These are phyloP conservation scores for Coemansia sp. DNA, from an alignment of 192 early-diverging fungal species.

Conservation along the genomic window DNA sequence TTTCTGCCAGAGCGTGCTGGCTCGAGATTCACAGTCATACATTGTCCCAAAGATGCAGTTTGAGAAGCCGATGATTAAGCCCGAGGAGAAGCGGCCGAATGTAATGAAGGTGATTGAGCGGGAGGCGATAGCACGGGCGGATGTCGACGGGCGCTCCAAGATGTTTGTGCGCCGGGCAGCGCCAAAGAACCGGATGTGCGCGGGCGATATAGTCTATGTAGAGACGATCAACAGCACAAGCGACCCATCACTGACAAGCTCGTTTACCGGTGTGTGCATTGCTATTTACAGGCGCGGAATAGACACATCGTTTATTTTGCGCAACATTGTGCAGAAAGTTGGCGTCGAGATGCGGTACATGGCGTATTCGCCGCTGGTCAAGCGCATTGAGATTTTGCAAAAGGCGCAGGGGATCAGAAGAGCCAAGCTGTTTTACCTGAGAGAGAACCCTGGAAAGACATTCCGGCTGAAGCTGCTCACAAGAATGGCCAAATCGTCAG, in stretches of 20 bases:
- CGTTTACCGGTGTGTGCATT: slow-evolving; percentile 74
- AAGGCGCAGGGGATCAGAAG: slow-evolving; percentile 62
- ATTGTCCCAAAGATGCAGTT: slow-evolving; percentile 53
- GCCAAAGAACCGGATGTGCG: slow-evolving; percentile 54
- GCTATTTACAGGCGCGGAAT: slow-evolving; percentile 70
- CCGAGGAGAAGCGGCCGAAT: slow-evolving; percentile 52
- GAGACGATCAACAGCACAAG: slow-evolving; percentile 63
- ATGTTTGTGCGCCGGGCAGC: slow-evolving; percentile 62
- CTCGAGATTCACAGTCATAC: slow-evolving; percentile 5
- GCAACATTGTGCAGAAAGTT: slow-evolving; percentile 72
- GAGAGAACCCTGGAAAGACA: slow-evolving; percentile 72
- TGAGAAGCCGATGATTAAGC: slow-evolving; percentile 33
- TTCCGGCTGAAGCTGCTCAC: slow-evolving; percentile 57
- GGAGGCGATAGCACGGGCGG: slow-evolving; percentile 58
- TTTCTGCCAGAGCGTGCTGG: slow-evolving; percentile 1
- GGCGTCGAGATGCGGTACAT: slow-evolving; percentile 76
- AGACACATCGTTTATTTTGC: slow-evolving; percentile 73
- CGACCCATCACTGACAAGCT: slow-evolving; percentile 49
- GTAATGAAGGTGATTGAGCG: slow-evolving; percentile 66
- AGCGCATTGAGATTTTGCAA: slow-evolving; percentile 67
- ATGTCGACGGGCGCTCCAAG: slow-evolving; percentile 58
- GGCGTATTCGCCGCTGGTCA: slow-evolving; percentile 75
- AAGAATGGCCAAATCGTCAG: slow-evolving; percentile 29
- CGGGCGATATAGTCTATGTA: slow-evolving; percentile 66
- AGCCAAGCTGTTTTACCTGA: slow-evolving; percentile 75